Evolutionary conservation across 139 green algal genomes (phyloP).

Genomic region (Eudorina sp.): DNA sequence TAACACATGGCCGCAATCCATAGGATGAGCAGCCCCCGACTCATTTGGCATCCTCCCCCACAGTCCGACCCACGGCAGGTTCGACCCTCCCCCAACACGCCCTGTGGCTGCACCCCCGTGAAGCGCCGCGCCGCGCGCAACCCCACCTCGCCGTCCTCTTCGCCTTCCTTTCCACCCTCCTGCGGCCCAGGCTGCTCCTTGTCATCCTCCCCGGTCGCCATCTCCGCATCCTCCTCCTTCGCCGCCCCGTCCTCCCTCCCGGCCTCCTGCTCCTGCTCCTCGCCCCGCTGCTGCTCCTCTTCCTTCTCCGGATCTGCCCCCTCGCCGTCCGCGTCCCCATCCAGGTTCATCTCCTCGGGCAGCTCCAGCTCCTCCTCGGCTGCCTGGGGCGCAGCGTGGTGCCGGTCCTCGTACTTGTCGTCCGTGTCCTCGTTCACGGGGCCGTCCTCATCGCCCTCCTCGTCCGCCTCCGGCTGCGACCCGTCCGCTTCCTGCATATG

Average conservation of each 20-base stretch:
- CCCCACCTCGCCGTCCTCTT: constrained; percentile 41
- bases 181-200: constrained; percentile 42
- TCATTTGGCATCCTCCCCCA: too few relatives aligned
- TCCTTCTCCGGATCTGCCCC: constrained; percentile 41
- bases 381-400: constrained; percentile 60
- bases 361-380: constrained; percentile 83
- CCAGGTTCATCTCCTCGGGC: constrained; percentile 88
- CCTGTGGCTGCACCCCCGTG: too few relatives aligned
- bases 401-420: constrained; percentile 55
- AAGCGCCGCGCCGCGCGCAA: too few relatives aligned
- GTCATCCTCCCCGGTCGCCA: constrained; percentile 15
- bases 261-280: constrained; percentile 39
- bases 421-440: constrained; percentile 60
- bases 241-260: constrained; percentile 39
- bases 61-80: too few relatives aligned
- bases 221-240: constrained; percentile 46
- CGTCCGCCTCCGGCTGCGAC: constrained; percentile 54
- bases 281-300: constrained; percentile 53
- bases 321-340: constrained; percentile 74
- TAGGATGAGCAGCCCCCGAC: too few relatives aligned
- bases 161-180: constrained; percentile 43
- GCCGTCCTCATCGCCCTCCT: constrained; percentile 67
- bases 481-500: constrained; percentile 42
- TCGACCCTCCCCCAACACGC: too few relatives aligned
- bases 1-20: too few relatives aligned